A percentile compares a stretch with the other conserved stretches of the same genome.
phyloP scores from a whole-genome alignment of 208 protist genomes.

The Leishmania guyanensis region DNA sequence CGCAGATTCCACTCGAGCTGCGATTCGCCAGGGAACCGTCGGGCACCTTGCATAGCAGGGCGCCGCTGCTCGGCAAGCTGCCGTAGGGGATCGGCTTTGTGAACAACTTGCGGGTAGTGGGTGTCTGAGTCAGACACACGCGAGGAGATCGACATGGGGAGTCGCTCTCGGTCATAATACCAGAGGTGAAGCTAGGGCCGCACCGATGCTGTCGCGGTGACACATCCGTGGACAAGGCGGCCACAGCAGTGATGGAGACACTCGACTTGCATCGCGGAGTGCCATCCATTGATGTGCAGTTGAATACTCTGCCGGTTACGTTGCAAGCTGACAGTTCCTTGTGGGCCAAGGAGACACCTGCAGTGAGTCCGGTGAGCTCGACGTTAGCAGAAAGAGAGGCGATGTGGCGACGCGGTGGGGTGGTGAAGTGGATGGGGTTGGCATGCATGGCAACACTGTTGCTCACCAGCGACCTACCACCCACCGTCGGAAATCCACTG shows the following conservation, averaged over 20 bases:
- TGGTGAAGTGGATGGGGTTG: constrained; percentile 7
- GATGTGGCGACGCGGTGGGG: constrained; percentile 13
- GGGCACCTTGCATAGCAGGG: neutral
- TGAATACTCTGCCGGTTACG: neutral
- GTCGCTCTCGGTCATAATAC: constrained; percentile 2
- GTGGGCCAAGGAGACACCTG: neutral
- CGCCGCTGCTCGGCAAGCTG: neutral
- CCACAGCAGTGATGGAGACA: neutral
- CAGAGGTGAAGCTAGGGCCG: neutral
- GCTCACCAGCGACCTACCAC: neutral
- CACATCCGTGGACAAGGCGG: neutral
- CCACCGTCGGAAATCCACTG: neutral
- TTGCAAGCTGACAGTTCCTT: neutral
- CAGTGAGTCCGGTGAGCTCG: constrained; percentile 24
- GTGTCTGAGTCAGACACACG: neutral
- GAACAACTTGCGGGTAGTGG: neutral
- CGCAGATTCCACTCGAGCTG: constrained; percentile 2
- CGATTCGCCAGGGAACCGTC: constrained; percentile 2
- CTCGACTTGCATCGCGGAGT: neutral
- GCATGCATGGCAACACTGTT: neutral
- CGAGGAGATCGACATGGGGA: constrained; percentile 15
- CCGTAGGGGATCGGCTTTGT: neutral
- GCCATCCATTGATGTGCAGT: neutral
- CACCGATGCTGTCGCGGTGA: constrained; percentile 5
- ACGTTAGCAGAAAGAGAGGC: constrained; percentile 2